Conservation (phyloP, 2,329 filamentous ascomycete species). For the Incumbomyces delicatus region DNA sequence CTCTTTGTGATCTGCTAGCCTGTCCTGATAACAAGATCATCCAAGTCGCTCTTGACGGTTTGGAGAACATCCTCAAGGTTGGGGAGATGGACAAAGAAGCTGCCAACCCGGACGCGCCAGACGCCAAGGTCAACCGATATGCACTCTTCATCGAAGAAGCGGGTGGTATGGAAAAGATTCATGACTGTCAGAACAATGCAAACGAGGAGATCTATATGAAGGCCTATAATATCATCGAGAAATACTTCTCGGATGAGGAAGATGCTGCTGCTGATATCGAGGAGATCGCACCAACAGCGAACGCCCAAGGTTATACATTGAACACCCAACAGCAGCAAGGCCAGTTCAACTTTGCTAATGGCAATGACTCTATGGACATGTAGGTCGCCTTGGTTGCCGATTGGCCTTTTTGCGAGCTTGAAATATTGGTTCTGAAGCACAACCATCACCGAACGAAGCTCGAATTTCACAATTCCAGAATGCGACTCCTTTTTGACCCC, state of each 20-base stretch:
- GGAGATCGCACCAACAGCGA: slow-evolving; percentile 63
- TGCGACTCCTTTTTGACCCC: background rate
- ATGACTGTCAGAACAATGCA: slow-evolving; percentile 99
- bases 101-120: slow-evolving; percentile 55
- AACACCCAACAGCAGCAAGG: slow-evolving; percentile 58
- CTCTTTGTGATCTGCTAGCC: slow-evolving; percentile 83
- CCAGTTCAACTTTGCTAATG: slow-evolving; percentile 86
- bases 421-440: background rate
- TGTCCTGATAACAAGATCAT: slow-evolving; percentile 99
- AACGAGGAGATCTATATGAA: slow-evolving; percentile 99
- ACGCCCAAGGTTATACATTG: slow-evolving; percentile 65
- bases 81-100: slow-evolving; percentile 97
- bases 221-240: slow-evolving; percentile 99
- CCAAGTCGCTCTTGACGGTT: slow-evolving; percentile 89
- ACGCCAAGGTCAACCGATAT: slow-evolving; percentile 81
- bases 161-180: slow-evolving; percentile 99
- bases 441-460: background rate
- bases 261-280: slow-evolving; percentile 69
- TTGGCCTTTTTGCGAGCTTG: background rate
- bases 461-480: background rate
- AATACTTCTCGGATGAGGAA: slow-evolving; percentile 99
- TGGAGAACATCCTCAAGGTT: slow-evolving; percentile 99
- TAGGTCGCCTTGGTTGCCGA: slow-evolving; percentile 30
- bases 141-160: slow-evolving; percentile 98
- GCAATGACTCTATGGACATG: slow-evolving; percentile 66